Evolutionary conservation across 768 basidiomycete genomes (phyloP).

Genomic region (Boletus fagicola): DNA sequence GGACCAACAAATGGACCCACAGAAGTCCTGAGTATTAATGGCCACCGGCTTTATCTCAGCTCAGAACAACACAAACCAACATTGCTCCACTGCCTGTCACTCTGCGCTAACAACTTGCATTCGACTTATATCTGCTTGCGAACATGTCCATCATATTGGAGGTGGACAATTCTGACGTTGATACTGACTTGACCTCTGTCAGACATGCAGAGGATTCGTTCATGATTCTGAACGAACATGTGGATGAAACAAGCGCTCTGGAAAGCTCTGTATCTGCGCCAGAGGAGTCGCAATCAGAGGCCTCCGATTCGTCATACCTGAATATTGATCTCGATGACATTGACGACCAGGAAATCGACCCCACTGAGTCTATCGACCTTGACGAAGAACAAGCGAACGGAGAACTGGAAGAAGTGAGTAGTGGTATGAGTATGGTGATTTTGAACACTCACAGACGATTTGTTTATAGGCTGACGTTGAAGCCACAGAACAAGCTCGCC

Average conservation of each 20-base stretch:
- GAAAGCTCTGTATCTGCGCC: not conserved
- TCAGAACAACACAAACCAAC: slow-evolving; percentile 1
- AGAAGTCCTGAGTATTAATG: slow-evolving; percentile 8
- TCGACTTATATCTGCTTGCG: not conserved
- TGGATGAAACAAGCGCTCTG: slow-evolving; percentile 1
- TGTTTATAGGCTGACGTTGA: slow-evolving; percentile 20
- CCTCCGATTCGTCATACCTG: slow-evolving; percentile 23
- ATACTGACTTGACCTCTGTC: slow-evolving; percentile 7
- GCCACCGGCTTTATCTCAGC: not conserved
- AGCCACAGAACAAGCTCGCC: slow-evolving; percentile 2
- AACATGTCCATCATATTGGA: slow-evolving; percentile 21
- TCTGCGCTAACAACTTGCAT: not conserved
- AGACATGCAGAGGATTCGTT: slow-evolving; percentile 10
- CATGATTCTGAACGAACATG: slow-evolving; percentile 3
- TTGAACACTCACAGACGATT: not conserved
- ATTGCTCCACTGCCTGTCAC: not conserved
- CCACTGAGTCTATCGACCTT: slow-evolving; percentile 15
- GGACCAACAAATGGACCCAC: slow-evolving; percentile 19
- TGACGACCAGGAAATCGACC: slow-evolving; percentile 15
- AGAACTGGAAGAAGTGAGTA: slow-evolving; percentile 17
- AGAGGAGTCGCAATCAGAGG: slow-evolving; percentile 17
- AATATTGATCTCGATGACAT: slow-evolving; percentile 15
- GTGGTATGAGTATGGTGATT: not conserved
- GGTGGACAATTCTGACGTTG: slow-evolving; percentile 5
- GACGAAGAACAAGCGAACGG: slow-evolving; percentile 8